Evolutionary conservation across 495 filamentous ascomycete species (phyloP), one percentile per base, ranked within the genome.

Genomic region (Terfezia boudieri): DNA sequence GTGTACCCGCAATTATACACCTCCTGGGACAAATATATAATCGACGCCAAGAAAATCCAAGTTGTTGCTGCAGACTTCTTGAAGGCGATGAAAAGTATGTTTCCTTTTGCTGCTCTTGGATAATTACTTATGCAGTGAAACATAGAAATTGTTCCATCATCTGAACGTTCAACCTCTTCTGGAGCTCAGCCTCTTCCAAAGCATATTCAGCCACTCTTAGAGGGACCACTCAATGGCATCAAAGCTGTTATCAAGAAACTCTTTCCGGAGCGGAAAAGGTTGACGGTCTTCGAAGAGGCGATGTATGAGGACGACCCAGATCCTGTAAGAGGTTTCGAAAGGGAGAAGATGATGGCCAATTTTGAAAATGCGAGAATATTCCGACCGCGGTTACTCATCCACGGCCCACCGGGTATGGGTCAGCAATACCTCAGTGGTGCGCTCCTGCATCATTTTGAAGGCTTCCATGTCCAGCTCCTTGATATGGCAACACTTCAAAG

Each of bases 1-100:
- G 84, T 82, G 17, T 98, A 90, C 64, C 90, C 90, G 9, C 92
- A 98, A 63, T 93, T 98, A 51, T 98, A 98, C 71, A 75, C 77
- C 53, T 90, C 89, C 0, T 77, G 84, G 60, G 75, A 92, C 64
- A 96, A 96, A 68, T 80, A 96, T 36, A 67, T 87, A 32, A 87
- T 96, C 54, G 80, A 95, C 61, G 83, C 86, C 0, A 76, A 77
- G 52, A 83, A 74, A 56, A 89, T 98, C 59, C 77, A 78, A 26
- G 77, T 96, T 53, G 77, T 80, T 23, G 82, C 92, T 12, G 87
- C 87, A 58, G 90, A 98, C 65, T 96, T 98, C 64, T 93, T 95
- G 83, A 72, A 94, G 20, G 89, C 92, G 0, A 74, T 92, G 64
- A 94, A 94, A 67, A 94, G 59, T 60, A 57, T 49, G 54, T 36